phyloP scores from a whole-genome alignment of 129 eudicot species.

The Apium graveolens region DNA sequence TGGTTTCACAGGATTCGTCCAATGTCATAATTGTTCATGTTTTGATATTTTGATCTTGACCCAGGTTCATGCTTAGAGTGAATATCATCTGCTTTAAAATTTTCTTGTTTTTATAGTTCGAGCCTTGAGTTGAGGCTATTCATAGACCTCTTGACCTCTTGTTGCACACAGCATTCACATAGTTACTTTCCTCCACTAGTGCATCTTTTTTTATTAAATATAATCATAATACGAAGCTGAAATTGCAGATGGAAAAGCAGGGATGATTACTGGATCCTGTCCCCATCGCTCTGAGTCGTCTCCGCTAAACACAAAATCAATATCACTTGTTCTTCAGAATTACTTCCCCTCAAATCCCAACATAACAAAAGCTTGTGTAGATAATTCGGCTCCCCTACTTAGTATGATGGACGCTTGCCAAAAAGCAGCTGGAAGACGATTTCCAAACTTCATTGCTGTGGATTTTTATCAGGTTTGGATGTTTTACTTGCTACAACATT shows the following conservation, averaged over 20 bases:
- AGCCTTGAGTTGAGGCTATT: neutral
- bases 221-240: neutral
- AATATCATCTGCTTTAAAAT: neutral
- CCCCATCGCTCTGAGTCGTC: constrained; percentile 18
- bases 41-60: neutral
- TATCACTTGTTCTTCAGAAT: constrained; percentile 24
- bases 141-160: neutral
- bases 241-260: constrained; percentile 17
- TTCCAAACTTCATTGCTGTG: constrained; percentile 27
- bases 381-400: constrained; percentile 18
- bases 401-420: constrained; percentile 24
- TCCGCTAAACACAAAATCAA: constrained; percentile 4
- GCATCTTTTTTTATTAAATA: too few species aligned
- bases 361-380: constrained; percentile 13
- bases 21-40: neutral
- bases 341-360: constrained; percentile 14
- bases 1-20: neutral
- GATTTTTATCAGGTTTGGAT: neutral
- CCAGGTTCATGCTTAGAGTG: neutral
- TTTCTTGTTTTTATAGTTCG: neutral
- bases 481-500: neutral
- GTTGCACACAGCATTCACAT: neutral
- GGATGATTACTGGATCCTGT: constrained; percentile 23
- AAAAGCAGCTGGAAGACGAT: constrained; percentile 18
- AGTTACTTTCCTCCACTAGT: neutral